Evolutionary conservation across 768 basidiomycete genomes (phyloP).

Genomic region (Pseudohyphozyma bogoriensis): DNA sequence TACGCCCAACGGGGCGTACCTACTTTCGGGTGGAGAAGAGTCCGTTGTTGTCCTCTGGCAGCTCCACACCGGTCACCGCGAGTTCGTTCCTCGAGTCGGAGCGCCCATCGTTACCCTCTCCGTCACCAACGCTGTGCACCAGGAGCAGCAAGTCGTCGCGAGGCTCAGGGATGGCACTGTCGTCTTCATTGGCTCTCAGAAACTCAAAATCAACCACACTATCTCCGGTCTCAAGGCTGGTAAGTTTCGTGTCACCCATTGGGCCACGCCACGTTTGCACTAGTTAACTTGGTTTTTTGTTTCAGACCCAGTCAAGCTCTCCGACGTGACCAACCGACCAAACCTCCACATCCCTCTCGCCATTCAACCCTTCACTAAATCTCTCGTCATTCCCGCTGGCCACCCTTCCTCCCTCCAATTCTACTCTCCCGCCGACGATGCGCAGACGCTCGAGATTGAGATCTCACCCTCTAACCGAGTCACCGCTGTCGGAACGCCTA

Average conservation of each 20-base stretch:
- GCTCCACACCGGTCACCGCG: constrained; percentile 71
- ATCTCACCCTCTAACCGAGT: constrained; percentile 87
- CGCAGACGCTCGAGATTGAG: constrained; percentile 74
- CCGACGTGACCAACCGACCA: constrained; percentile 39
- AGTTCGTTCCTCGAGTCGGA: constrained; percentile 86
- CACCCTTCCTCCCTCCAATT: constrained; percentile 92
- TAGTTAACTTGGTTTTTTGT: not conserved
- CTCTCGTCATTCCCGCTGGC: constrained; percentile 79
- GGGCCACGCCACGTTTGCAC: not conserved
- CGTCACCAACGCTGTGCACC: constrained; percentile 41
- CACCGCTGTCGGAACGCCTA: constrained; percentile 52
- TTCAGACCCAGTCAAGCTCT: constrained; percentile 17
- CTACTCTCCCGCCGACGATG: constrained; percentile 62
- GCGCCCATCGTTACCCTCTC: constrained; percentile 68
- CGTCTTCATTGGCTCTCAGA: constrained; percentile 60
- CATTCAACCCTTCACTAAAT: constrained; percentile 46
- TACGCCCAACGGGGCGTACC: constrained; percentile 79
- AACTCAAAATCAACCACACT: constrained; percentile 59
- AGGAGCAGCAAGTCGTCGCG: constrained; percentile 77
- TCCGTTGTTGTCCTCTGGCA: constrained; percentile 97
- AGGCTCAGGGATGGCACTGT: constrained; percentile 72
- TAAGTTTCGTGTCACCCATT: constrained; percentile 37
- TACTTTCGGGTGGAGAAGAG: constrained; percentile 91
- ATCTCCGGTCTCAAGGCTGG: constrained; percentile 71
- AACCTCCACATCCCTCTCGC: constrained; percentile 16